Evolutionary conservation across 495 filamentous ascomycete genomes (phyloP).

Genomic region (Neurospora intermedia): DNA sequence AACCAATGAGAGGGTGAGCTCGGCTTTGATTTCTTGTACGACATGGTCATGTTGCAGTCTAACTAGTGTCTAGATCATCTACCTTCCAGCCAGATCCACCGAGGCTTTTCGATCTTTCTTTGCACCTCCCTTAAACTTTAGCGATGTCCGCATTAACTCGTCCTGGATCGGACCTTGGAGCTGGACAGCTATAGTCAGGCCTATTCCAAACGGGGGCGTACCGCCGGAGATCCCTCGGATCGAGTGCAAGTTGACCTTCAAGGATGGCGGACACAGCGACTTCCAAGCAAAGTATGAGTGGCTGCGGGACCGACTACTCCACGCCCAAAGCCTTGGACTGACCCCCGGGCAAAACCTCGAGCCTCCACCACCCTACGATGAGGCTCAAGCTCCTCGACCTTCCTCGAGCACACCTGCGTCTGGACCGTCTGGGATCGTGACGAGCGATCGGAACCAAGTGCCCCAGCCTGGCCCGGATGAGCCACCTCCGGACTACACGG

Average conservation of each 20-base stretch:
- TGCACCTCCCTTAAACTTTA: constrained; percentile 70
- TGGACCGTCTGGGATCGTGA: neutral
- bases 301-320: constrained; percentile 70
- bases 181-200: constrained; percentile 71
- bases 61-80: constrained; percentile 56
- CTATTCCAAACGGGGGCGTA: constrained; percentile 77
- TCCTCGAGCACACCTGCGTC: constrained; percentile 18
- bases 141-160: constrained; percentile 80
- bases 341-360: constrained; percentile 50
- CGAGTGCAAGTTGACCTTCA: constrained; percentile 77
- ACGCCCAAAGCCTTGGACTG: constrained; percentile 61
- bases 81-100: constrained; percentile 63
- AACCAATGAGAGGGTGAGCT: constrained; percentile 76
- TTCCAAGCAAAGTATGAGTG: constrained; percentile 76
- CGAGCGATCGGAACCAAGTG: constrained; percentile 16
- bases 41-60: constrained; percentile 4
- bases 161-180: constrained; percentile 95
- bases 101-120: constrained; percentile 77
- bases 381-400: constrained; percentile 16
- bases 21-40: neutral
- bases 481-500: constrained; percentile 77
- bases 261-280: constrained; percentile 89
- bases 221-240: constrained; percentile 60
- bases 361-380: constrained; percentile 73
- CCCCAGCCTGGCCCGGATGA: constrained; percentile 50